Conservation (phyloP, 1,284 basidiomycete genomes). For the Ustilago sp. region DNA sequence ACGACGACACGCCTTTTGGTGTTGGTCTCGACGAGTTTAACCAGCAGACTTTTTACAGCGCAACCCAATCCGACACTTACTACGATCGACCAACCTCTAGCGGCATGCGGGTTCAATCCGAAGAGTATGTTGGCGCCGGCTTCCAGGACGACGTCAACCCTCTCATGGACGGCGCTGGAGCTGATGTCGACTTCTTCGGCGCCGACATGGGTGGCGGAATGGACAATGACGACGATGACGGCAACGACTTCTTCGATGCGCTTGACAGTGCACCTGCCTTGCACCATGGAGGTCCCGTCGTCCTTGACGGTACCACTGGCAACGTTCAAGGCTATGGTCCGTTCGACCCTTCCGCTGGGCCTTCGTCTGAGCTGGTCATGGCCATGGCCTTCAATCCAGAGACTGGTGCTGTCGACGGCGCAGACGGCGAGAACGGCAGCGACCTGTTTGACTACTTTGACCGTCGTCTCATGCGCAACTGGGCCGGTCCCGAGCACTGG, state of each 20-base stretch:
- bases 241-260: conserved; percentile 70
- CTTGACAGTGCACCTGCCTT: conserved; percentile 36
- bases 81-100: conserved; percentile 18
- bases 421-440: conserved; percentile 44
- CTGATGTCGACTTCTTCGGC: conserved; percentile 43
- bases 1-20: conserved; percentile 59
- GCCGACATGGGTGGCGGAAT: conserved; percentile 23
- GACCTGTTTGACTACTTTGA: conserved; percentile 89
- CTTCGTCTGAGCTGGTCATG: conserved; percentile 79
- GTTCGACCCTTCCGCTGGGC: conserved; percentile 47
- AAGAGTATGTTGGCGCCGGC: conserved; percentile 24
- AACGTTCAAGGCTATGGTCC: conserved; percentile 39
- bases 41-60: conserved; percentile 43
- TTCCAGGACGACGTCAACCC: conserved; percentile 34
- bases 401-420: conserved; percentile 32
- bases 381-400: conserved; percentile 76
- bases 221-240: conserved; percentile 42
- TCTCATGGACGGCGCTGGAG: conserved; percentile 22
- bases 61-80: conserved; percentile 29
- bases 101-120: conserved; percentile 31
- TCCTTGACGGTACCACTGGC: conserved; percentile 44
- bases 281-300: conserved; percentile 37
- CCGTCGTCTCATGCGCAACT: conserved; percentile 87
- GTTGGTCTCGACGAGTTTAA: conserved; percentile 52
- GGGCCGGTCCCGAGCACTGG: conserved; percentile 99